Evolutionary conservation across 1,139 yeast species (phyloP), one percentile per base, ranked within the genome.

Genomic region (Suhomyces terraborum): DNA sequence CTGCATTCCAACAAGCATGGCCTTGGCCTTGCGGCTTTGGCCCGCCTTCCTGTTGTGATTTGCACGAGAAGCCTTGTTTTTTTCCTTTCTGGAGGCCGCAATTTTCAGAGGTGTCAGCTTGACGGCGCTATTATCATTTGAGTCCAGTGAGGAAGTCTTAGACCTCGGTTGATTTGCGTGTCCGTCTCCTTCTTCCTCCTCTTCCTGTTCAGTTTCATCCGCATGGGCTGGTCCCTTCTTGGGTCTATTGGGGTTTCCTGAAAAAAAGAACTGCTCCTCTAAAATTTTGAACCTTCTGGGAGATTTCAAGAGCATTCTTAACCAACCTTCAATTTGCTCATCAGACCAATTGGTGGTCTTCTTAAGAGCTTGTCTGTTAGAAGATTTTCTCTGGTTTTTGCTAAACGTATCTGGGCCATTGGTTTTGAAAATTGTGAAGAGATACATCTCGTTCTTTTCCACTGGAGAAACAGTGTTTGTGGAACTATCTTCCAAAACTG

Each of bases 251-350:
- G 61, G 59, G 32, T 58, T 59, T 27, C 75, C 76, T 8, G 70
- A 69, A 42, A 80, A 75, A 68, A 74, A 66, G 51, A 68, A 82
- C 50, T 76, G 75, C 41, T 82, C 86, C 53, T 86, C 95, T 42
- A 86, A 58, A 6, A 78, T 46, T 48, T 74, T 75, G 47, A 75
- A 82, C 44, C 86, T 67, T 38, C 73, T 66, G 0, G 94, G 89
- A 34, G 82, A 78, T 50, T 77, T 78, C 36, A 77, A 73, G 24
- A 89, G 60, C 84, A 86, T 84, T 45, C 85, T 67, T 1, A 85
- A 84, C 97, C 97, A 91, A 0, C 96, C 96, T 67, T 91, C 97
- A 34, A 91, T 79, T 59, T 88, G 95, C 56, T 88, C 96, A 59
- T 89, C 93, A 0, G 89, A 71, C 96, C 95, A 87, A 1, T 69